Evolutionary conservation across 2,329 filamentous ascomycete species (phyloP).

Genomic region (Colletotrichum lindemuthianum): DNA sequence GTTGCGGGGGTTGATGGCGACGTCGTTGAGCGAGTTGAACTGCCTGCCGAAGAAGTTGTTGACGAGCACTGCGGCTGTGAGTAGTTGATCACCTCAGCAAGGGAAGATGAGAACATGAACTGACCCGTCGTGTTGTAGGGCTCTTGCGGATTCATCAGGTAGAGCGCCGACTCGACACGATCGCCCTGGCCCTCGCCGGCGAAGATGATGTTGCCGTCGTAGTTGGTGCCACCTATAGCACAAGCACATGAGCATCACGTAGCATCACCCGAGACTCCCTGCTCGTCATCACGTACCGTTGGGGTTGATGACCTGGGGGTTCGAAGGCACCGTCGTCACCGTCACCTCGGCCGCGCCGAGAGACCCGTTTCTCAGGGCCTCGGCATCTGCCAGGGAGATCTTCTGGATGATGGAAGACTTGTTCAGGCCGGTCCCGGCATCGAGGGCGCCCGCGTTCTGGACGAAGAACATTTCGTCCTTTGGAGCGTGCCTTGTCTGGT

Average conservation of each 20-base stretch:
- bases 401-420: slow-evolving; percentile 63
- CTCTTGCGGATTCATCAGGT: slow-evolving; percentile 54
- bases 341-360: slow-evolving; percentile 53
- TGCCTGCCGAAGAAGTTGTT: slow-evolving; percentile 69
- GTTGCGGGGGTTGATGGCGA: slow-evolving; percentile 61
- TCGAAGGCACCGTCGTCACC: slow-evolving; percentile 52
- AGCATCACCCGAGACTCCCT: not conserved
- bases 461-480: slow-evolving; percentile 65
- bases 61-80: slow-evolving; percentile 53
- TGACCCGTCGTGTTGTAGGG: slow-evolving; percentile 62
- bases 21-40: slow-evolving; percentile 70
- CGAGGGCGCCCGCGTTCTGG: slow-evolving; percentile 59
- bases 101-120: not conserved
- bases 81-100: accelerated
- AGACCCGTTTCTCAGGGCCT: slow-evolving; percentile 48
- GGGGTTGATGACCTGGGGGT: slow-evolving; percentile 58
- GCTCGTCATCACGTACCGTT: slow-evolving; percentile 51
- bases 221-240: slow-evolving; percentile 58
- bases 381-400: slow-evolving; percentile 56
- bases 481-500: slow-evolving; percentile 42
- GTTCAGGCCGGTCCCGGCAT: slow-evolving; percentile 59
- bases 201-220: slow-evolving; percentile 59
- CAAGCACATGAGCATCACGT: not conserved
- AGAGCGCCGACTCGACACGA: slow-evolving; percentile 49
- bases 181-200: slow-evolving; percentile 61